Conservation (phyloP, 139 green algal genomes). For the Chlamydomonas applanata region DNA sequence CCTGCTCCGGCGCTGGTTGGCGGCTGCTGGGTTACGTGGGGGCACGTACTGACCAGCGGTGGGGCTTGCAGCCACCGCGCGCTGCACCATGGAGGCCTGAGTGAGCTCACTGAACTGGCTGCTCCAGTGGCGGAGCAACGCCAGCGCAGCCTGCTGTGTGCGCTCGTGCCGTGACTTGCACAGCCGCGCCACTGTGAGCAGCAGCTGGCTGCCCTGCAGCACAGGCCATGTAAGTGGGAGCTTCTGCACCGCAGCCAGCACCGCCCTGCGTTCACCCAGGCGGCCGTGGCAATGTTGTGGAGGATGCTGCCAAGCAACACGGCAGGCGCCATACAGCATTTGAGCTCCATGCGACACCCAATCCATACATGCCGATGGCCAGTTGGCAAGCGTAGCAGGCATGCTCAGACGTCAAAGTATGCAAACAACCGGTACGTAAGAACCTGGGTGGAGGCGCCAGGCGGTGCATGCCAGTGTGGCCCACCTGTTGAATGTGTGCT, state of each 20-base stretch:
- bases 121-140: not conserved
- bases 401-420: not conserved
- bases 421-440: not conserved
- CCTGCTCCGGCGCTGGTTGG: not conserved
- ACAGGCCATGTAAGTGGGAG: conserved; percentile 7
- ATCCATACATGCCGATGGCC: too few species aligned
- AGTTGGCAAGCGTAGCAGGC: too few species aligned
- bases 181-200: not conserved
- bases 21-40: not conserved
- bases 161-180: not conserved
- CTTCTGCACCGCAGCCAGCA: not conserved
- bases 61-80: not conserved
- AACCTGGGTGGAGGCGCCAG: not conserved
- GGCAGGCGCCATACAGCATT: too few species aligned
- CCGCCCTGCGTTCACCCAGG: not conserved
- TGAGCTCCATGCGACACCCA: too few species aligned
- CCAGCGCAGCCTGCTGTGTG: not conserved
- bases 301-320: too few species aligned
- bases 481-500: conserved; percentile 12
- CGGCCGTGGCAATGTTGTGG: too few species aligned
- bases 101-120: not conserved
- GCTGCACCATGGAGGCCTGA: not conserved
- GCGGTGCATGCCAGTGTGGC: conserved; percentile 6
- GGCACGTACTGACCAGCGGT: not conserved
- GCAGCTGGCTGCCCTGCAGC: conserved; percentile 11